Percentiles rank a stretch among this genome's conserved stretches.
phyloP scores from a whole-genome alignment of 768 basidiomycete species.

The Rickenella mellea region DNA sequence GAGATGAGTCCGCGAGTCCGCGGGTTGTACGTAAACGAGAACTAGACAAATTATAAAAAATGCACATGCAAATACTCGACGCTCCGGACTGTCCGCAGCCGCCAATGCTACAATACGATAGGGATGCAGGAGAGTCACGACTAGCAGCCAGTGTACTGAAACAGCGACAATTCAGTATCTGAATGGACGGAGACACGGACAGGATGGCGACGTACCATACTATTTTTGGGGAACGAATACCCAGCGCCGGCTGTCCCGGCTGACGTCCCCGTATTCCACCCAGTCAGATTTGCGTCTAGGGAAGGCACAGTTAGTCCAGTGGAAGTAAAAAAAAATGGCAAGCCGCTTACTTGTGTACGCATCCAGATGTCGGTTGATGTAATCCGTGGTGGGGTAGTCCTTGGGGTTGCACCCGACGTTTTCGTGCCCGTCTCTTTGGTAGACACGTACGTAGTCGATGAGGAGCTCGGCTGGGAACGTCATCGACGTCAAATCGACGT shows the following conservation, averaged over 20 bases:
- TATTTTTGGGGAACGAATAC: conserved; percentile 31
- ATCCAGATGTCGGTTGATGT: conserved; percentile 43
- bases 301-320: conserved; percentile 17
- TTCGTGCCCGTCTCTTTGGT: conserved; percentile 47
- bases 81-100: too few species aligned
- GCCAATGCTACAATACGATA: too few species aligned
- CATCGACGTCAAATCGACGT: conserved; percentile 44
- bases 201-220: conserved; percentile 8
- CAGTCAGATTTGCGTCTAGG: conserved; percentile 25
- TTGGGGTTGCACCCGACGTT: conserved; percentile 64
- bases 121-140: too few species aligned
- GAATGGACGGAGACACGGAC: background rate
- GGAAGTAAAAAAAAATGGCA: conserved; percentile 1
- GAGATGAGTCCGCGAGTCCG: too few species aligned
- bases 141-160: too few species aligned
- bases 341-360: conserved; percentile 48
- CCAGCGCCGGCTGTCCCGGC: conserved; percentile 16
- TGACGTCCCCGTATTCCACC: conserved; percentile 27
- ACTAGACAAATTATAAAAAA: too few species aligned
- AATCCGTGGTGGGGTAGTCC: conserved; percentile 55
- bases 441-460: conserved; percentile 77
- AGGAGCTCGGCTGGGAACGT: conserved; percentile 61
- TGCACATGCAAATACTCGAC: too few species aligned
- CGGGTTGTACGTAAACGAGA: too few species aligned
- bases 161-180: too few species aligned